A percentile compares a stretch with the other conserved stretches of the same genome.
Evolutionary conservation across 2,329 filamentous ascomycete species (phyloP).

Genomic region (Diplocarpon rosae): DNA sequence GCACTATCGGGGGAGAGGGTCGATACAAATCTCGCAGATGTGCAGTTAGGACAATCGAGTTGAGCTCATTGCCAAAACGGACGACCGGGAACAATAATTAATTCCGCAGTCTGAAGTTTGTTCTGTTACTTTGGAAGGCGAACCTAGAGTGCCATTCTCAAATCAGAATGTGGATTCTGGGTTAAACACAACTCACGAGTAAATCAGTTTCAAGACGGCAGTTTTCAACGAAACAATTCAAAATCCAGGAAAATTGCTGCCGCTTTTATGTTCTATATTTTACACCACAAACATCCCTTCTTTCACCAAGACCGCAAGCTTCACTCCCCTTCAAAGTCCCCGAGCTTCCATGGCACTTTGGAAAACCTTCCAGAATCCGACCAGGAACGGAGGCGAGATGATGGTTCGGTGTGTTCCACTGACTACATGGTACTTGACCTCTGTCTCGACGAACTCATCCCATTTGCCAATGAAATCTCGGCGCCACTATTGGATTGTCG

Average conservation of each 20-base stretch:
- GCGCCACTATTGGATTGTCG: constrained; percentile 26
- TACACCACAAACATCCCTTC: too few species aligned
- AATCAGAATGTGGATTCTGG: too few species aligned
- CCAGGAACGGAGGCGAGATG: constrained; percentile 29
- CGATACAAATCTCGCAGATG: constrained; percentile 4
- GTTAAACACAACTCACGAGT: too few species aligned
- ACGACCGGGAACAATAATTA: neutral
- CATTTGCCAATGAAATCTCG: constrained; percentile 27
- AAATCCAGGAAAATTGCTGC: too few species aligned
- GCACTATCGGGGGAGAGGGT: constrained; percentile 17
- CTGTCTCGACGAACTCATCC: constrained; percentile 26
- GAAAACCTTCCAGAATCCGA: constrained; percentile 26
- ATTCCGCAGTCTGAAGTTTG: too few species aligned
- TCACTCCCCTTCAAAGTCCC: constrained; percentile 8
- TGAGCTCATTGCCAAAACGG: neutral
- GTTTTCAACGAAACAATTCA: too few species aligned
- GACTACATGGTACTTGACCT: constrained; percentile 27
- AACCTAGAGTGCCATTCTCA: too few species aligned
- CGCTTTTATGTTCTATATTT: too few species aligned
- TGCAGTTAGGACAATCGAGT: neutral
- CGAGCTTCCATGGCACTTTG: constrained; percentile 14
- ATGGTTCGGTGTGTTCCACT: constrained; percentile 32
- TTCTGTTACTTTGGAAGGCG: too few species aligned
- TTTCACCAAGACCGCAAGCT: too few species aligned
- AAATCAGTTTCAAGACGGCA: too few species aligned